These are phyloP conservation scores for Penicillium psychrofluorescens DNA, from an alignment of 495 filamentous ascomycete genomes.

Conservation along the genomic window DNA sequence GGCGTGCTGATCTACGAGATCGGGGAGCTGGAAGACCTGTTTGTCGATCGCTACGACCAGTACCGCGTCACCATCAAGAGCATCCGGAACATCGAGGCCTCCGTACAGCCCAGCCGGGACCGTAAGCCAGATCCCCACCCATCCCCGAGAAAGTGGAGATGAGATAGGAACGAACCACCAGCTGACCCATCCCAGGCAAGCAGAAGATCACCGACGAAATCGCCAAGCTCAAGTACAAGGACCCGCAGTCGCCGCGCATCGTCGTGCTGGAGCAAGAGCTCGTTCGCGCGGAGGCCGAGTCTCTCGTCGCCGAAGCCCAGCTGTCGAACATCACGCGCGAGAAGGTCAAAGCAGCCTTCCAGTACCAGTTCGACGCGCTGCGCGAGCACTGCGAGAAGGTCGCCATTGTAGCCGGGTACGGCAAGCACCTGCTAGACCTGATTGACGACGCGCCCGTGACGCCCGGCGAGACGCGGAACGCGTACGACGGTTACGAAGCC, in stretches of 20 bases:
- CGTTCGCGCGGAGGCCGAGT: conserved; percentile 96
- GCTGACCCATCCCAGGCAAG: conserved; percentile 53
- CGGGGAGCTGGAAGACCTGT: conserved; percentile 95
- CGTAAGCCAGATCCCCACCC: conserved; percentile 47
- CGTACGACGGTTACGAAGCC: conserved; percentile 97
- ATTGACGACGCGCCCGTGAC: conserved; percentile 96
- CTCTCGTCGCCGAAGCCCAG: conserved; percentile 94
- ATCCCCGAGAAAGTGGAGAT: neutral
- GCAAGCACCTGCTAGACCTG: conserved; percentile 91
- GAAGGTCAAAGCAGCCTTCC: conserved; percentile 97
- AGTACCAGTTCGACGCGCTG: conserved; percentile 96
- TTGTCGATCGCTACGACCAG: conserved; percentile 97
- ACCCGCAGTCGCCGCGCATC: conserved; percentile 94
- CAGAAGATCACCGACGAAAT: conserved; percentile 99
- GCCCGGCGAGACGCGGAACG: conserved; percentile 89
- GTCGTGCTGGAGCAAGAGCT: conserved; percentile 98
- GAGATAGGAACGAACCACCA: neutral
- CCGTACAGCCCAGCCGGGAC: conserved; percentile 95
- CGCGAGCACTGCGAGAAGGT: conserved; percentile 98
- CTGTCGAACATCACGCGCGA: conserved; percentile 98
- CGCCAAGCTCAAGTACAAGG: conserved; percentile 98
- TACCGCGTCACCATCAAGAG: conserved; percentile 99
- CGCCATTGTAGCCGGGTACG: conserved; percentile 93
- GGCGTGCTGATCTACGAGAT: conserved; percentile 97
- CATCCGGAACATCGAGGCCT: conserved; percentile 97